Evolutionary conservation across 2,329 filamentous ascomycete species (phyloP).

Genomic region (Aspergillus fijiensis): DNA sequence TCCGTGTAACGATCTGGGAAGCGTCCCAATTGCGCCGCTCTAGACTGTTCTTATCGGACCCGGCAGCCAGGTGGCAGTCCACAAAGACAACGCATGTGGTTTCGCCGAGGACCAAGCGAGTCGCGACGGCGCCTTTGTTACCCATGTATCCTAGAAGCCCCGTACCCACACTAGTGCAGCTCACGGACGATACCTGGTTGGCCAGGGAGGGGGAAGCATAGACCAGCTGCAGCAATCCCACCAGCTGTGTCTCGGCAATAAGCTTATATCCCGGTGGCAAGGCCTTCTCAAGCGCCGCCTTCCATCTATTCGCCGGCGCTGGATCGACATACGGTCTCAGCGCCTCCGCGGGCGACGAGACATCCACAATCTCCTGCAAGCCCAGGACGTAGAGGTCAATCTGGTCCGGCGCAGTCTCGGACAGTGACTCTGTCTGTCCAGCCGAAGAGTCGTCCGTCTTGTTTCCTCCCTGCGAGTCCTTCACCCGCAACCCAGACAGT

Average conservation of each 20-base stretch:
- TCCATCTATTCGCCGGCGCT: constrained; percentile 73
- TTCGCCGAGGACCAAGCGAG: constrained; percentile 81
- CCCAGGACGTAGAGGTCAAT: constrained; percentile 87
- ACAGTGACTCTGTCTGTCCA: constrained; percentile 17
- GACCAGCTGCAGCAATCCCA: constrained; percentile 78
- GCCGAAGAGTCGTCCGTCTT: constrained; percentile 19
- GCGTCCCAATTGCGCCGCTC: constrained; percentile 91
- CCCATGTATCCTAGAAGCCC: constrained; percentile 90
- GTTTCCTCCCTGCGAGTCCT: constrained; percentile 20
- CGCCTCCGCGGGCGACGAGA: constrained; percentile 76
- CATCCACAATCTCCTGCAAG: constrained; percentile 87
- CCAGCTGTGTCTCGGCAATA: constrained; percentile 78
- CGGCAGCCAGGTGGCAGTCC: constrained; percentile 88
- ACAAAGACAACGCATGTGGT: constrained; percentile 86
- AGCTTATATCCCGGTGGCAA: constrained; percentile 75
- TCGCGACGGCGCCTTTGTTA: constrained; percentile 88
- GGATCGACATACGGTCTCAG: constrained; percentile 74
- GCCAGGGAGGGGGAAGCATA: constrained; percentile 79
- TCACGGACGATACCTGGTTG: constrained; percentile 74
- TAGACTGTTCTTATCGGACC: constrained; percentile 71
- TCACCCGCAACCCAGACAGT: constrained; percentile 55
- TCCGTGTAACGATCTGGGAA: constrained; percentile 70
- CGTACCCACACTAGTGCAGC: constrained; percentile 80
- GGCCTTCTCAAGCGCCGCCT: constrained; percentile 68
- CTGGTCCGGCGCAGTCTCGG: constrained; percentile 52